Evolutionary conservation across 2,329 filamentous ascomycete species (phyloP), one percentile per base, ranked within the genome.

Genomic region (Clarireedia paspali): DNA sequence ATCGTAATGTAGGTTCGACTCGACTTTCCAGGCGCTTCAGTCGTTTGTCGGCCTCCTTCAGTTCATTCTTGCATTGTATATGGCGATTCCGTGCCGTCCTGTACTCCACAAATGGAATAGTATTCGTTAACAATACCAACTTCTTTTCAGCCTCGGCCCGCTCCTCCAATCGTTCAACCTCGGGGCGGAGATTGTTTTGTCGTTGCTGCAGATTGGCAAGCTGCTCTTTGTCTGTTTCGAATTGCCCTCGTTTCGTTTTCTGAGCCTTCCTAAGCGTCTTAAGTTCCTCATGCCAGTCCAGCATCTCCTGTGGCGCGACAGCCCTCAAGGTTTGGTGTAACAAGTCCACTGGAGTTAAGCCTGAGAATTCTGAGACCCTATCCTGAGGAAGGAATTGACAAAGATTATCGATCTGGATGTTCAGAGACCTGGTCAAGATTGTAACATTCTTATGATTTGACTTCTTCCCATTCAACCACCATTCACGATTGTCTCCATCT

Each of bases 371-470:
- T 24, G 91, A 89, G 1, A 99, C 94, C 63, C 91, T 88, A 69
- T 99, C 94, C 70, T 99, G 94, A 0, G 94, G 94, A 46, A 99
- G 75, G 65, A 99, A 99, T 69, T 99, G 94, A 70, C 94, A 99
- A 2, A 99, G 78, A 64, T 99, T 99, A 74, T 99, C 94, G 61
- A 97, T 89, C 71, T 99, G 94, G 51, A 99, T 97, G 49, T 87
- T 87, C 66, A 95, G 84, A 9, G 77, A 78, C 57, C 77, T 80
- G 59, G 86, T 87, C 49, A 96, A 74, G 9, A 77, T 73, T 63
- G 87, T 77, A 6, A 97, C 78, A 3, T 77, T 77, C 65, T 85
- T 87, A 60, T 84, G 81, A 1, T 77, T 77, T 5, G 77, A 72
- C 55, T 80, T 78, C 60, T 77, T 81, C 42, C 84, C 85, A 68